A percentile compares a stretch with the other conserved stretches of the same genome.
phyloP scores from a whole-genome alignment of 805 yeast genomes.

The Hemisphaericaspora nanyangensis region DNA sequence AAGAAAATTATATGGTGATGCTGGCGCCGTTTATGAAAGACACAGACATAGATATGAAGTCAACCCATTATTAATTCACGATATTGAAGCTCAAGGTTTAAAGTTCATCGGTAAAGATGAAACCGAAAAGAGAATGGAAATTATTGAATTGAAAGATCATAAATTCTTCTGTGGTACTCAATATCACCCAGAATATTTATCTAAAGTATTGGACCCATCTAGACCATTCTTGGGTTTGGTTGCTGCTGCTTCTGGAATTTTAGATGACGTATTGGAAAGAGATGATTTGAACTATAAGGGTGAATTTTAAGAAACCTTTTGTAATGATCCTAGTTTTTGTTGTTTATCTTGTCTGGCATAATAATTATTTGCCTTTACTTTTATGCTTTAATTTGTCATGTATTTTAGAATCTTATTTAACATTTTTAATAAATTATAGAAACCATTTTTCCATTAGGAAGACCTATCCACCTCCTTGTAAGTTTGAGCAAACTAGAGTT shows the following conservation, averaged over 20 bases:
- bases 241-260: conserved; percentile 86
- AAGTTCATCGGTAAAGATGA: conserved; percentile 93
- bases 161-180: conserved; percentile 94
- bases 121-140: conserved; percentile 87
- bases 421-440: too few relatives aligned
- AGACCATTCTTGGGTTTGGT: conserved; percentile 94
- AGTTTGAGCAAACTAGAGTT: too few relatives aligned
- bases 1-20: conserved; percentile 74
- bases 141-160: conserved; percentile 79
- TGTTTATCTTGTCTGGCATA: too few relatives aligned
- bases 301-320: conserved; percentile 35
- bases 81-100: conserved; percentile 76
- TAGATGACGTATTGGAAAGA: conserved; percentile 58
- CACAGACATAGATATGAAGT: conserved; percentile 99
- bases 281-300: conserved; percentile 42
- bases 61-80: conserved; percentile 74
- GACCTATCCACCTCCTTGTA: too few relatives aligned
- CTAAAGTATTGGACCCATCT: conserved; percentile 95
- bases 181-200: conserved; percentile 96
- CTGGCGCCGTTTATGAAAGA: conserved; percentile 74
- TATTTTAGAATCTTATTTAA: too few relatives aligned
- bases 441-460: too few relatives aligned
- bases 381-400: too few relatives aligned
- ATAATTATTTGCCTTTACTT: too few relatives aligned
- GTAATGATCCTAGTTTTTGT: neutral